Conservation (phyloP, 2,329 filamentous ascomycete species). For the Aspergillus pseudotamarii region DNA sequence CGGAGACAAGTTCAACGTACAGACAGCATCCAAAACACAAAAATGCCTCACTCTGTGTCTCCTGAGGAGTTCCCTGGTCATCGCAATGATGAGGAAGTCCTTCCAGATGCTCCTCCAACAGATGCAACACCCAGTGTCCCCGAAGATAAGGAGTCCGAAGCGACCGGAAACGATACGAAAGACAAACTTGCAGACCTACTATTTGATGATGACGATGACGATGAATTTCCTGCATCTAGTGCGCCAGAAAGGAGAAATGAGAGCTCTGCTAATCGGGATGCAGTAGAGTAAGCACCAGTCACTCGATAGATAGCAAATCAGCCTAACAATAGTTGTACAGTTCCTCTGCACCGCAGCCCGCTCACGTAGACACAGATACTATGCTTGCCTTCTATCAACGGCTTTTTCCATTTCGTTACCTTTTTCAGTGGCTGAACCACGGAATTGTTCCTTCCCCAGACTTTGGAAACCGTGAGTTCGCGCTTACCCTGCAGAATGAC, state of each 20-base stretch:
- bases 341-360: constrained; percentile 39
- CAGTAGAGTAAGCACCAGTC: constrained; percentile 37
- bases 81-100: constrained; percentile 42
- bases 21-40: constrained; percentile 8
- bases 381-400: constrained; percentile 95
- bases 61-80: constrained; percentile 43
- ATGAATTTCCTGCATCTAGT: constrained; percentile 59
- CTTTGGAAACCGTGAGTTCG: constrained; percentile 92
- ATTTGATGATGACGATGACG: constrained; percentile 60
- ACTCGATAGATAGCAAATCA: constrained; percentile 4
- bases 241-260: constrained; percentile 48
- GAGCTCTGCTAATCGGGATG: constrained; percentile 40
- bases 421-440: constrained; percentile 98
- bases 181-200: constrained; percentile 59
- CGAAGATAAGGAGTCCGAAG: constrained; percentile 14
- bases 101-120: constrained; percentile 45
- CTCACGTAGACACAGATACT: constrained; percentile 73
- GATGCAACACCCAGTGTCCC: constrained; percentile 11
- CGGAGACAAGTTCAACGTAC: not conserved
- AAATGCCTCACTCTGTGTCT: constrained; percentile 44
- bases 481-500: constrained; percentile 90
- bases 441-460: constrained; percentile 81
- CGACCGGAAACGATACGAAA: constrained; percentile 25
- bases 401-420: constrained; percentile 88
- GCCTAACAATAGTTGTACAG: constrained; percentile 27